Base-by-base conservation (phyloP, 129 eudicot genomes). In the Deinandra increscens region DNA sequence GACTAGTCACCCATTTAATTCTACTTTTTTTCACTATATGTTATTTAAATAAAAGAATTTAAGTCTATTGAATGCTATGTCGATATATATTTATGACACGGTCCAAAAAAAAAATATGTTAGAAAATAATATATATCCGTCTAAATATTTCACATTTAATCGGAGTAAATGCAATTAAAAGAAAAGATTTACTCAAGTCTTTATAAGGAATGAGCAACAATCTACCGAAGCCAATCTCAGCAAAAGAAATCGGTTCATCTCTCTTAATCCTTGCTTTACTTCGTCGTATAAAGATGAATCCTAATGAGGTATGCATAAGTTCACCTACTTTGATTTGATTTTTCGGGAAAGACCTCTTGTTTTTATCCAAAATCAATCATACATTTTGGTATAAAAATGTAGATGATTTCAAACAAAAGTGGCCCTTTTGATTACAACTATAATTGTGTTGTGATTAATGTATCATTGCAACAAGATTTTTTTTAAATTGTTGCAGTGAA, bases 221-320 rank as follows among this genome's bases (percentile, higher is more conserved):
- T 56, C 31, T 41, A 38, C 53, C 39, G 29, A 22, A 56, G 75
- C 54, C 75, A 41, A 54, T 59, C 54, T 56, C 37, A 42, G 26
- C 75, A 39, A 39, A 55, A 55, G 15, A 70, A 13, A 56, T 26
- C 23, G 23, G 26, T 41, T 73, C 54, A 29, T 63, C 51, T 73
- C 71, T 12, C 20, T 64, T 50, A 51, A 64, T 29, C 23, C 41
- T 46, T 65, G 20, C 70, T 44, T 46, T 44, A 29, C 20, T 43
- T 38, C 20, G 55, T 23, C 7, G 1, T 51, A 1, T 26, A 26
- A 60, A 6, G 26, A 76, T 68, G 81, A 61, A 61, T 17, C 37
- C 75, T 68, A 50, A 33, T 36, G 34, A 76, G 75, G 81, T 69
- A 71, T 60, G 76, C 19, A 44, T 29, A 31, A 31, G n/a, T 43